Evolutionary conservation across 2,329 filamentous ascomycete species (phyloP).

Genomic region (Colletotrichum acutatum): DNA sequence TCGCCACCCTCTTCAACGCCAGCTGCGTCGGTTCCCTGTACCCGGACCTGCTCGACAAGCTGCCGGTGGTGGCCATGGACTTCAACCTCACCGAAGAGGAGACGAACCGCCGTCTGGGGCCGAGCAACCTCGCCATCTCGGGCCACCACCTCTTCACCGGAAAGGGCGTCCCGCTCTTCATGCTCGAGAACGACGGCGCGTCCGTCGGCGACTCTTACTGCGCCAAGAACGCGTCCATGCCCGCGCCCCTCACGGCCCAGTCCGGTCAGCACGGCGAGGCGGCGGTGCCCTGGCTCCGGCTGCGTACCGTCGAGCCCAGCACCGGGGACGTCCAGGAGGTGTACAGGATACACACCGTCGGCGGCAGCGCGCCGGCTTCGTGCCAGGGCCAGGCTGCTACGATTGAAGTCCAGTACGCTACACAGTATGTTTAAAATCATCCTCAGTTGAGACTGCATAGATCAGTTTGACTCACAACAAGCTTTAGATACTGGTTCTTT

Average conservation of each 20-base stretch:
- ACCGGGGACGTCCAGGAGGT: slow-evolving; percentile 77
- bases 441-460: slow-evolving; percentile 36
- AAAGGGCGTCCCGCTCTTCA: slow-evolving; percentile 80
- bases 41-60: slow-evolving; percentile 71
- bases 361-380: slow-evolving; percentile 78
- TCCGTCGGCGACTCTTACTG: slow-evolving; percentile 71
- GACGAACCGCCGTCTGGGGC: slow-evolving; percentile 52
- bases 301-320: slow-evolving; percentile 65
- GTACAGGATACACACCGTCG: slow-evolving; percentile 86
- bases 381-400: slow-evolving; percentile 72
- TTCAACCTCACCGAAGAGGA: slow-evolving; percentile 61
- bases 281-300: slow-evolving; percentile 84
- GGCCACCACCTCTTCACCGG: slow-evolving; percentile 87
- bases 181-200: slow-evolving; percentile 69
- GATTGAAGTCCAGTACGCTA: slow-evolving; percentile 83
- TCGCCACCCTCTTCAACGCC: slow-evolving; percentile 88
- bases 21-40: slow-evolving; percentile 80
- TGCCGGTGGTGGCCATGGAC: slow-evolving; percentile 76
- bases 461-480: slow-evolving; percentile 25
- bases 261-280: slow-evolving; percentile 71
- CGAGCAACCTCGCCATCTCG: slow-evolving; percentile 71
- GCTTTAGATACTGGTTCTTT: slow-evolving; percentile 52
- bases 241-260: slow-evolving; percentile 71
- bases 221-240: slow-evolving; percentile 68
- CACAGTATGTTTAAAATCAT: slow-evolving; percentile 72